Evolutionary conservation across 345 rosid species (phyloP).

Genomic region (Turritis glabra): DNA sequence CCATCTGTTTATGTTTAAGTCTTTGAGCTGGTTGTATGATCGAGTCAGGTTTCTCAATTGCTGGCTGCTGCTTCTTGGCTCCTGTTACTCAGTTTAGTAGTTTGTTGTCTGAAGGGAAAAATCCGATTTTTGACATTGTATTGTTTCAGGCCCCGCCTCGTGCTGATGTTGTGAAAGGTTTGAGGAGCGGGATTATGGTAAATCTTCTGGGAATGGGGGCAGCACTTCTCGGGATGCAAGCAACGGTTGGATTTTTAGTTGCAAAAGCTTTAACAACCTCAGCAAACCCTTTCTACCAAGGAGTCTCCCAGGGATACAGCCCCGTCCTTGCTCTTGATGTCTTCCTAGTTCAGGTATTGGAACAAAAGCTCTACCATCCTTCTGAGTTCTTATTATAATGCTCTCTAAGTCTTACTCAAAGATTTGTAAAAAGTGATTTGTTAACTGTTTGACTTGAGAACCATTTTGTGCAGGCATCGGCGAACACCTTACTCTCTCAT

Average conservation of each 20-base stretch:
- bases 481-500: constrained; percentile 93
- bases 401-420: not conserved
- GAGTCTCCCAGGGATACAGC: constrained; percentile 71
- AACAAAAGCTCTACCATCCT: not conserved
- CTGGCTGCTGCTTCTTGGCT: not conserved
- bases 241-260: constrained; percentile 81
- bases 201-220: constrained; percentile 96
- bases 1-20: too few species aligned
- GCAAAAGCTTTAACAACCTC: constrained; percentile 97
- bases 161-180: constrained; percentile 89
- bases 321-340: constrained; percentile 96
- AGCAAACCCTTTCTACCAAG: constrained; percentile 84
- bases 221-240: constrained; percentile 93
- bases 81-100: not conserved
- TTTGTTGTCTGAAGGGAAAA: not conserved
- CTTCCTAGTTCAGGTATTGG: constrained; percentile 88
- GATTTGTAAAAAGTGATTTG: not conserved
- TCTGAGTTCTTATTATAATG: not conserved
- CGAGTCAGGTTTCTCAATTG: not conserved
- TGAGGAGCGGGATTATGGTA: constrained; percentile 76
- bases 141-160: constrained; percentile 89
- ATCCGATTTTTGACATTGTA: not conserved
- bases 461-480: constrained; percentile 72
- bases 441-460: constrained; percentile 14
- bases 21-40: constrained; percentile 3